Evolutionary conservation across 2,329 filamentous ascomycete species (phyloP).

Genomic region (Colletotrichum sp.): DNA sequence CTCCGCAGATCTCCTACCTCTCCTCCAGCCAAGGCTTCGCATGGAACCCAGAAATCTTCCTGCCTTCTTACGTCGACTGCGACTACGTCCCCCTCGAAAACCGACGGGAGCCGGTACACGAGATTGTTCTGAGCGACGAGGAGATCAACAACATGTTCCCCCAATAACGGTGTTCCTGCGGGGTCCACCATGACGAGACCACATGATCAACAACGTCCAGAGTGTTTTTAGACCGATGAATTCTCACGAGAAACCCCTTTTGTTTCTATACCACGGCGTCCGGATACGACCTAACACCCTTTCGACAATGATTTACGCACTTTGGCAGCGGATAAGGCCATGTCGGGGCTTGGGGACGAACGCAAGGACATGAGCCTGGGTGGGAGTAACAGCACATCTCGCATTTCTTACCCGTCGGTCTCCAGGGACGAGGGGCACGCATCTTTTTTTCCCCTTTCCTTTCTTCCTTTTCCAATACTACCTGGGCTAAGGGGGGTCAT

Average conservation of each 20-base stretch:
- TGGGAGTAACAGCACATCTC: slow-evolving; percentile 12
- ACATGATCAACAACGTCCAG: slow-evolving; percentile 11
- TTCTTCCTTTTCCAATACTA: background rate
- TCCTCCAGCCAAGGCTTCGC: slow-evolving; percentile 81
- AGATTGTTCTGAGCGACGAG: slow-evolving; percentile 79
- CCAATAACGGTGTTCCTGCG: slow-evolving; percentile 45
- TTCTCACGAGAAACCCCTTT: slow-evolving; percentile 19
- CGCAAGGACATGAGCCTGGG: background rate
- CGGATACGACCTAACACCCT: slow-evolving; percentile 9
- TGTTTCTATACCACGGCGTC: slow-evolving; percentile 19
- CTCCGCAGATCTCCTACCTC: slow-evolving; percentile 75
- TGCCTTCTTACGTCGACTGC: slow-evolving; percentile 78
- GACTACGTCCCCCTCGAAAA: slow-evolving; percentile 78
- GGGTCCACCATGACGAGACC: background rate
- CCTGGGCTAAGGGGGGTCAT: slow-evolving; percentile 1
- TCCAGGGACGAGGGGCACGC: background rate
- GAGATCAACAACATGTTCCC: slow-evolving; percentile 74
- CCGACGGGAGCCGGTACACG: slow-evolving; percentile 77
- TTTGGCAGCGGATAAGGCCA: slow-evolving; percentile 12
- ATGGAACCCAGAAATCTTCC: slow-evolving; percentile 87
- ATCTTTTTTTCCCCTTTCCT: background rate
- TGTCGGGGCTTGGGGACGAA: background rate
- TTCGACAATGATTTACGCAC: slow-evolving; percentile 8
- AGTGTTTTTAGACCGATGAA: slow-evolving; percentile 31
- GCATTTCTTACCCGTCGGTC: background rate